Evolutionary conservation across 2,329 filamentous ascomycete species (phyloP).

Genomic region (Cytospora mali): DNA sequence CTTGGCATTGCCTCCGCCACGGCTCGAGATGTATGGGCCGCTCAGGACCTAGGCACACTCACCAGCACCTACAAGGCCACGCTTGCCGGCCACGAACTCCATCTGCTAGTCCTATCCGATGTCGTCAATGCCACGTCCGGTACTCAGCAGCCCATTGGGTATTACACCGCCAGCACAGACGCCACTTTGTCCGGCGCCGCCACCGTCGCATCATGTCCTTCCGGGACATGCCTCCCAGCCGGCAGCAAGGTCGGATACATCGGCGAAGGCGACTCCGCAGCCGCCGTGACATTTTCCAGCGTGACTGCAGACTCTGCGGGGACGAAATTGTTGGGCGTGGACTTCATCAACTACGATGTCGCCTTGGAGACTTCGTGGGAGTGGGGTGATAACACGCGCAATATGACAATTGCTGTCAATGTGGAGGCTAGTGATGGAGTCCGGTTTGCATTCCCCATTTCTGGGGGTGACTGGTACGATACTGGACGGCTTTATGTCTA

Average conservation of each 20-base stretch:
- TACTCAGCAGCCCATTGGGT: conserved; percentile 33
- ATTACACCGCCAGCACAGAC: conserved; percentile 42
- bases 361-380: conserved; percentile 46
- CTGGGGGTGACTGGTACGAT: conserved; percentile 55
- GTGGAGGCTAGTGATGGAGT: conserved; percentile 39
- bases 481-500: conserved; percentile 48
- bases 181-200: conserved; percentile 44
- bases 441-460: conserved; percentile 53
- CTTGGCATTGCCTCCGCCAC: conserved; percentile 44
- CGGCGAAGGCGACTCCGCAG: conserved; percentile 35
- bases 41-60: conserved; percentile 38
- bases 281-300: conserved; percentile 39
- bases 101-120: conserved; percentile 42
- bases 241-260: conserved; percentile 47
- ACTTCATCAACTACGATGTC: conserved; percentile 57
- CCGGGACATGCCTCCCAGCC: conserved; percentile 45
- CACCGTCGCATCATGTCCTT: conserved; percentile 38
- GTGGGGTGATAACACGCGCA: conserved; percentile 51
- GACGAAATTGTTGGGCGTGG: conserved; percentile 47
- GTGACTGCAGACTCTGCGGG: conserved; percentile 37
- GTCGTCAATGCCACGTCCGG: conserved; percentile 33
- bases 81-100: conserved; percentile 44
- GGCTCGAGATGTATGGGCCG: conserved; percentile 45
- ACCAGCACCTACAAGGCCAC: conserved; percentile 38
- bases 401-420: conserved; percentile 54